Evolutionary conservation across 2,329 filamentous ascomycete species (phyloP).

Genomic region (Cladophialophora immunda): DNA sequence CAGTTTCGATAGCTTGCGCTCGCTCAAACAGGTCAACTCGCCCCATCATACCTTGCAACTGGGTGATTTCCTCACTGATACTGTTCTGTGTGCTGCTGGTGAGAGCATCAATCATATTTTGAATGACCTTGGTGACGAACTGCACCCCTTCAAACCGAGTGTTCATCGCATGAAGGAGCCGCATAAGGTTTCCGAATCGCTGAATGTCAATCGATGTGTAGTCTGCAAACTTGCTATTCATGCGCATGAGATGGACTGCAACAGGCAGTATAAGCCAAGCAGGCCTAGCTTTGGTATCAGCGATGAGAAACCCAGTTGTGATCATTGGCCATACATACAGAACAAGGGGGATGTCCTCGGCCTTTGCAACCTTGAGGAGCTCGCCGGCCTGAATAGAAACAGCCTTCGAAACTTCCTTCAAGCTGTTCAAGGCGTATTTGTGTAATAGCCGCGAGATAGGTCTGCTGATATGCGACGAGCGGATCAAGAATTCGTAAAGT

Average conservation of each 20-base stretch:
- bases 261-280: slow-evolving; percentile 13
- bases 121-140: slow-evolving; percentile 3
- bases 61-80: not conserved
- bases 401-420: slow-evolving; percentile 4
- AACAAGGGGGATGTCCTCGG: slow-evolving; percentile 1
- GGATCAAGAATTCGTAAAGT: slow-evolving; percentile 7
- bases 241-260: slow-evolving; percentile 3
- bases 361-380: slow-evolving; percentile 4
- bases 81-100: not conserved
- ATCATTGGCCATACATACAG: not conserved
- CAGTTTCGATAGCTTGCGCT: slow-evolving; percentile 1
- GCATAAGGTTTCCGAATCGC: slow-evolving; percentile 7
- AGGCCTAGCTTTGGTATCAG: not conserved
- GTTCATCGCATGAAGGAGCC: slow-evolving; percentile 7
- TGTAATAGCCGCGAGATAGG: slow-evolving; percentile 3
- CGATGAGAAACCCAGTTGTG: not conserved
- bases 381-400: not conserved
- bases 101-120: slow-evolving; percentile 11
- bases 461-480: slow-evolving; percentile 2
- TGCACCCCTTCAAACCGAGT: slow-evolving; percentile 4
- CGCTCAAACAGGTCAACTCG: slow-evolving; percentile 1
- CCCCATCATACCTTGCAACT: not conserved
- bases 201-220: slow-evolving; percentile 2
- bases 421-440: not conserved
- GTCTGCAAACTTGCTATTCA: slow-evolving; percentile 1